Percentiles rank a stretch among this genome's conserved stretches.
Conservation (phyloP, 768 basidiomycete species). For the Leccinellum albellum region DNA sequence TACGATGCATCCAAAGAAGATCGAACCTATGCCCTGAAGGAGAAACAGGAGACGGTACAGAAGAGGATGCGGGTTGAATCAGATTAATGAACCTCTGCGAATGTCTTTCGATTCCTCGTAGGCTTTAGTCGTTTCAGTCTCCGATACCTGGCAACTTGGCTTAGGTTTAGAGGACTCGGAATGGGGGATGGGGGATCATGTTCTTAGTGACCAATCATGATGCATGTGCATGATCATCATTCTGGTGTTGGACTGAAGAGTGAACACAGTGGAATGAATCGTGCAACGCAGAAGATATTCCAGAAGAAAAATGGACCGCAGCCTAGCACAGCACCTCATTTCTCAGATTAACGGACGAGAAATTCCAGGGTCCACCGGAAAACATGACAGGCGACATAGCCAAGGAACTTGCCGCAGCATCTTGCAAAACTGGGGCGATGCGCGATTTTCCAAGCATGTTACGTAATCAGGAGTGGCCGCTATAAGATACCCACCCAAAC, state of each 20-base stretch:
- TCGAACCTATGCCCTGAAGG: constrained; percentile 69
- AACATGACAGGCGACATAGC: constrained; percentile 17
- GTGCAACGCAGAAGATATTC: constrained; percentile 13
- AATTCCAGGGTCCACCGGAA: constrained; percentile 11
- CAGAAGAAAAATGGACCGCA: constrained; percentile 6
- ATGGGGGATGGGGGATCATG: not conserved
- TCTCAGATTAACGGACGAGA: not conserved
- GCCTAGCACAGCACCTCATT: constrained; percentile 9
- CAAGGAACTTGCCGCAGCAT: constrained; percentile 1
- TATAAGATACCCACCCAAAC: constrained; percentile 12
- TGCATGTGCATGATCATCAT: constrained; percentile 1
- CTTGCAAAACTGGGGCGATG: constrained; percentile 4
- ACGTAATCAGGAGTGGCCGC: constrained; percentile 11
- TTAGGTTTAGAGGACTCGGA: not conserved
- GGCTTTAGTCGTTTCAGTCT: not conserved
- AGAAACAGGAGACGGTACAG: constrained; percentile 61
- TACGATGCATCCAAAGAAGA: constrained; percentile 90
- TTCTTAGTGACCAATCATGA: not conserved
- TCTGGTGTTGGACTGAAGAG: not conserved
- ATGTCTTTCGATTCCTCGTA: constrained; percentile 1
- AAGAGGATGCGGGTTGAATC: constrained; percentile 52
- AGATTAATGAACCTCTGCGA: constrained; percentile 2
- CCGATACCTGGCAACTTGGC: constrained; percentile 7
- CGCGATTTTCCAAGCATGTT: constrained; percentile 4
- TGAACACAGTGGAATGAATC: constrained; percentile 13